These are phyloP conservation scores for Clarireedia sp. DNA, from an alignment of 2,329 filamentous ascomycete species.

Conservation along the genomic window DNA sequence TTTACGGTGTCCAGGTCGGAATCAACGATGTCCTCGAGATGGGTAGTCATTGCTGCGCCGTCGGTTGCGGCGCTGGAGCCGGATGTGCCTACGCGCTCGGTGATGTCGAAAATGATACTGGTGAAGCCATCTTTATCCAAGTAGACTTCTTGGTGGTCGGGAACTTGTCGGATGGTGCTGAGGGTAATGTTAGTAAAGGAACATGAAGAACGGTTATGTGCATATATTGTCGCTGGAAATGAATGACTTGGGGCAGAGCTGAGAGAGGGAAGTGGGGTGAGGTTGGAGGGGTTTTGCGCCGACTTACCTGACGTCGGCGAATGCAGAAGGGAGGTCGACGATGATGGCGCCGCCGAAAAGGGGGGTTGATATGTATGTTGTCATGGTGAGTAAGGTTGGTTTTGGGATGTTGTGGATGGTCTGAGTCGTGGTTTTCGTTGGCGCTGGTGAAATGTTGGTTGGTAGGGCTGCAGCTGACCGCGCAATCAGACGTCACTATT, in stretches of 20 bases:
- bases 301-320: conserved; percentile 64
- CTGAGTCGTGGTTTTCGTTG: not conserved
- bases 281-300: not conserved
- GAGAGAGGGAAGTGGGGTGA: not conserved
- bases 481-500: conserved; percentile 1
- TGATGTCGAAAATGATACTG: conserved; percentile 84
- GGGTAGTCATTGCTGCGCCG: conserved; percentile 60
- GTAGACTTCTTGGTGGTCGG: conserved; percentile 87
- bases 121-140: conserved; percentile 78
- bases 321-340: conserved; percentile 58
- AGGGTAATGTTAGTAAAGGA: conserved; percentile 13
- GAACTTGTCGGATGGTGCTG: conserved; percentile 66
- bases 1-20: conserved; percentile 55
- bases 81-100: conserved; percentile 62
- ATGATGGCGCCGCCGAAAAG: conserved; percentile 68
- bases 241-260: no score
- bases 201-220: no score
- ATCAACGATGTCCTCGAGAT: conserved; percentile 62
- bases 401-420: not conserved
- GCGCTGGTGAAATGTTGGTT: not conserved
- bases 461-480: conserved; percentile 3
- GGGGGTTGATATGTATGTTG: conserved; percentile 33
- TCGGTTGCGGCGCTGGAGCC: conserved; percentile 52
- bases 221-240: no score
- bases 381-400: not conserved